Percentiles rank a stretch among this genome's conserved stretches.
Conservation (phyloP, 805 yeast species). For the Wickerhamiella australiensis region DNA sequence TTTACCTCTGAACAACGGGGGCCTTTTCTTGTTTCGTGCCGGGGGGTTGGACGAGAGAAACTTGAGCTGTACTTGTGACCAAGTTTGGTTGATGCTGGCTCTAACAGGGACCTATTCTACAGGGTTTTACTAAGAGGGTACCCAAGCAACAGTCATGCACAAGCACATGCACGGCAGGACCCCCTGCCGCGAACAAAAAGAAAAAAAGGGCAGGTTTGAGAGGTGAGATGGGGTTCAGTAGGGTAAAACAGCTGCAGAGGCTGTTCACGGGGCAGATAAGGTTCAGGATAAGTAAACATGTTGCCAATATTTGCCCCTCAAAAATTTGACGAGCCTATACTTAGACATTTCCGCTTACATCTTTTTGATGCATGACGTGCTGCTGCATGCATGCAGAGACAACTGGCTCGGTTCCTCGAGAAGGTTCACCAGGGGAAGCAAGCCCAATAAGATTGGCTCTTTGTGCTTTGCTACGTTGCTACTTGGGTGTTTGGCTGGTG, state of each 20-base stretch:
- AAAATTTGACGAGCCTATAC: background rate
- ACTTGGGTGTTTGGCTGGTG: no score
- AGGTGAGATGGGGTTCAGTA: constrained; percentile 1
- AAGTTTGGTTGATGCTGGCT: constrained; percentile 2
- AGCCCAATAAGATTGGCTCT: no score
- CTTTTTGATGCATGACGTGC: constrained; percentile 5
- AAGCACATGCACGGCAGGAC: constrained; percentile 1
- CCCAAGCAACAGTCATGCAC: constrained; percentile 11
- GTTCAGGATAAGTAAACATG: no score
- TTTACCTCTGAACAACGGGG: background rate
- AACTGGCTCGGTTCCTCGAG: no score
- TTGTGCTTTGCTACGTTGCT: no score
- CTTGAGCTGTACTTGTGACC: background rate
- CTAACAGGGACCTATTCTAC: background rate
- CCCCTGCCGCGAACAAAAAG: constrained; percentile 4
- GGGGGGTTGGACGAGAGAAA: background rate
- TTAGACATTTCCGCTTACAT: background rate
- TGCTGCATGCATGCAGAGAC: constrained; percentile 4
- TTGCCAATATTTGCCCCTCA: no score
- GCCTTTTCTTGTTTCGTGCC: no score
- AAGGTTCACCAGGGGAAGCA: no score
- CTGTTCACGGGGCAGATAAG: no score
- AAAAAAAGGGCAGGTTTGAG: background rate
- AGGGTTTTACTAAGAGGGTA: constrained; percentile 5
- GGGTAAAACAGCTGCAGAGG: no score